Percentiles rank a stretch among this genome's conserved stretches.
Conservation (phyloP, 208 protist genomes). For the Trypanosoma boissoni region DNA sequence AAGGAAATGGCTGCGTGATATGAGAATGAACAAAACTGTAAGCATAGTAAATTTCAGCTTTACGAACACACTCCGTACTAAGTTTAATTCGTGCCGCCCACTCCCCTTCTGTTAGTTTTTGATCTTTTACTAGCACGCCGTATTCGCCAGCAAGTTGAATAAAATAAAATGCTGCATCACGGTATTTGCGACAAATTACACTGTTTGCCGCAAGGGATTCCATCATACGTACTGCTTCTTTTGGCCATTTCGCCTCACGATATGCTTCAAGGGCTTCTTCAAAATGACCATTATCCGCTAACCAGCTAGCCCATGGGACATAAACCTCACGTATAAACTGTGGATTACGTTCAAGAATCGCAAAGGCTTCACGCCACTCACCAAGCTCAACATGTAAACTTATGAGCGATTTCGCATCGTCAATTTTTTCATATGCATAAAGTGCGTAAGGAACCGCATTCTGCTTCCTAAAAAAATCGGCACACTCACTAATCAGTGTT, state of each 20-base stretch:
- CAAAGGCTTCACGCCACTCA: slow-evolving; percentile 92
- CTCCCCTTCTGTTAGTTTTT: slow-evolving; percentile 45
- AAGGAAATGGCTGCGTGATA: slow-evolving; percentile 88
- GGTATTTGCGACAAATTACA: slow-evolving; percentile 89
- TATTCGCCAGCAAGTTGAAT: slow-evolving; percentile 84
- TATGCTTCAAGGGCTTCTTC: slow-evolving; percentile 94
- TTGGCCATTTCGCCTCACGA: slow-evolving; percentile 83
- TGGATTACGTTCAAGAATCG: slow-evolving; percentile 78
- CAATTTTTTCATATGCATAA: slow-evolving; percentile 90
- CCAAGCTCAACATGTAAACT: slow-evolving; percentile 83
- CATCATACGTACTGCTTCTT: slow-evolving; percentile 90
- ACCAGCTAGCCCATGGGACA: slow-evolving; percentile 96
- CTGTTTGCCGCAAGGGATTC: slow-evolving; percentile 92
- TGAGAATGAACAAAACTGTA: slow-evolving; percentile 86
- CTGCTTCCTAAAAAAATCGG: slow-evolving; percentile 82
- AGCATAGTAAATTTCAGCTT: slow-evolving; percentile 92
- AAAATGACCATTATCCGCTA: slow-evolving; percentile 94
- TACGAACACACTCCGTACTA: slow-evolving; percentile 75
- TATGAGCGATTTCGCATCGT: slow-evolving; percentile 86
- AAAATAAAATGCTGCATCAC: slow-evolving; percentile 92
- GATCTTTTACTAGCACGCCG: slow-evolving; percentile 64
- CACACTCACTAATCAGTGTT: slow-evolving; percentile 79
- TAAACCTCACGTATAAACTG: slow-evolving; percentile 90
- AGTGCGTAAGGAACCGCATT: slow-evolving; percentile 76
- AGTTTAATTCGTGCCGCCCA: slow-evolving; percentile 67